Evolutionary conservation across 2,329 filamentous ascomycete species (phyloP), one percentile per base, ranked within the genome.

Genomic region (Apiospora aurea): DNA sequence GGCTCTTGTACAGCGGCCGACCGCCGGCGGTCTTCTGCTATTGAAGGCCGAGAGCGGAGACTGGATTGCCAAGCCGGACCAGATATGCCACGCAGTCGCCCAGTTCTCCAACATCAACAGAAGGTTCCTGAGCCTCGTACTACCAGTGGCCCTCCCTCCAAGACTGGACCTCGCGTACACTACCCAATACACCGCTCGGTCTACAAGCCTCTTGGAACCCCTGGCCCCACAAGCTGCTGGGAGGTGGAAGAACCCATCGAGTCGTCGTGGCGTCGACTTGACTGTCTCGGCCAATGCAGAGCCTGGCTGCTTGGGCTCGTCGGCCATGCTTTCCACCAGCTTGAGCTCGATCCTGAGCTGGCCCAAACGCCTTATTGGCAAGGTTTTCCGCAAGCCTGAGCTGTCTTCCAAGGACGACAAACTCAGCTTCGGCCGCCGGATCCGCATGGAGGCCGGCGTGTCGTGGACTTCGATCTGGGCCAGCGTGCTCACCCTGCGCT

Each of bases 401-500:
- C 26, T 16, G 29, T 14, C 66, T 7, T 26, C 47, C 26, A 38
- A 69, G 67, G 69, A 49, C 7, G 41, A n/a, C 10, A 47, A 46
- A 14, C 18, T 38, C 24, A 24, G 26, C 8, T 46, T 21, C 13
- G 69, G 53, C 64, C 67, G 70, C n/a, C 72, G 77, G 14, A 76
- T 84, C 67, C 82, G 83, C 11, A 53, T 85, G 21, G 85, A 87
- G 71, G 78, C 83, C 11, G 85, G 87, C 70, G 75, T 87, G 0
- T 83, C 81, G 29, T 80, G 80, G 46, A 82, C 78, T 71, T 80
- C 78, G 0, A 76, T 80, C 46, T 78, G 78, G 24, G 79, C 82
- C 43, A 80, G 80, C 43, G 82, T 83, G 73, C 75, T 87, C 4
- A 83, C 85, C 38, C 74, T 87, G 51, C 84, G 85, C 5, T 83